Conservation (phyloP, 1,284 basidiomycete species). For the Rhodotorula sp. region DNA sequence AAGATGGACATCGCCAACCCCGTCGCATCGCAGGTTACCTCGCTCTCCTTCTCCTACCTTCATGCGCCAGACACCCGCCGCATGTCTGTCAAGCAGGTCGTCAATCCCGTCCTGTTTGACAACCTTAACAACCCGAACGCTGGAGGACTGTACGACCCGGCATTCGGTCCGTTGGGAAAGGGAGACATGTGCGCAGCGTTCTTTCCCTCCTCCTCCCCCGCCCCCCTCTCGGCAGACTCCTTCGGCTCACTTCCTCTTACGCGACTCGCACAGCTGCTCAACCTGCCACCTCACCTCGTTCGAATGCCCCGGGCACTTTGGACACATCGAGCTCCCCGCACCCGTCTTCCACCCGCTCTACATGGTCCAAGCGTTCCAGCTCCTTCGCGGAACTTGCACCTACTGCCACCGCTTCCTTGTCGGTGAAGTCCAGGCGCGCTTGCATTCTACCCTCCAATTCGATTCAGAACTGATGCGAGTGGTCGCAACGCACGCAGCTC, state of each 20-base stretch:
- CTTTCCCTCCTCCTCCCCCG: background rate
- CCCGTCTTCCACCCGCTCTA: slow-evolving; percentile 97
- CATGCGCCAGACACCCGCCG: slow-evolving; percentile 84
- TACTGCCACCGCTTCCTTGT: slow-evolving; percentile 95
- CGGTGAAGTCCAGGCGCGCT: slow-evolving; percentile 65
- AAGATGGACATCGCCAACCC: slow-evolving; percentile 91
- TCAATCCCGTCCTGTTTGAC: slow-evolving; percentile 90
- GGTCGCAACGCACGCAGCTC: slow-evolving; percentile 55
- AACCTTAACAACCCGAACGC: slow-evolving; percentile 87
- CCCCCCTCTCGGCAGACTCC: no score
- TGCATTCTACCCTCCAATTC: background rate
- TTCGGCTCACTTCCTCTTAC: background rate
- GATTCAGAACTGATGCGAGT: background rate
- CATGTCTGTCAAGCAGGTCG: slow-evolving; percentile 95
- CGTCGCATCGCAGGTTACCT: slow-evolving; percentile 76
- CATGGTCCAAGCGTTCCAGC: slow-evolving; percentile 85
- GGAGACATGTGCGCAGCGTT: slow-evolving; percentile 71
- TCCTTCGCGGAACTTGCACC: slow-evolving; percentile 86
- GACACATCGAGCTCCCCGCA: slow-evolving; percentile 95
- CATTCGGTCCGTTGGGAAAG: slow-evolving; percentile 83
- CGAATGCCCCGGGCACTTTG: slow-evolving; percentile 96
- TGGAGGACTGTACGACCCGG: slow-evolving; percentile 93
- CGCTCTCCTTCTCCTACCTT: slow-evolving; percentile 92
- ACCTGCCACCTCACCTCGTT: slow-evolving; percentile 91
- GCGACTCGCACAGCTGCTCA: slow-evolving; percentile 66